A percentile compares a stretch with the other conserved stretches of the same genome.
These are phyloP conservation scores for Fusarium cicatricum DNA, from an alignment of 2,329 filamentous ascomycete genomes.

Conservation along the genomic window DNA sequence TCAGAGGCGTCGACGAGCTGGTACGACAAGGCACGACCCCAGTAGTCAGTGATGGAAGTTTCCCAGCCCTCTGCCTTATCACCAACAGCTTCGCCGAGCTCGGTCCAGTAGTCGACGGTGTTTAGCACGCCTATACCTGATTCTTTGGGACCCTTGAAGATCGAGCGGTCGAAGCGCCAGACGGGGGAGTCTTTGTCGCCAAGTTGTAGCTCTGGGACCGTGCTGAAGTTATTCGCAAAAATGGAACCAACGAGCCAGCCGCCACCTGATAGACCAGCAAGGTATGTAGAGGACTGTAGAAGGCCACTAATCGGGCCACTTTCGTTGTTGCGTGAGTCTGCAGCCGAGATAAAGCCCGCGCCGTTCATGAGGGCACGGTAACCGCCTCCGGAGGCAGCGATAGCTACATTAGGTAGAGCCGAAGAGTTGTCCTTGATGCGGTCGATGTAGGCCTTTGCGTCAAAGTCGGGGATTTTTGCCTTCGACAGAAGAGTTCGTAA, in stretches of 20 bases:
- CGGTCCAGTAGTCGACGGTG: slow-evolving; percentile 46
- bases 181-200: slow-evolving; percentile 42
- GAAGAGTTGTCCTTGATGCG: slow-evolving; percentile 34
- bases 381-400: slow-evolving; percentile 83
- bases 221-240: slow-evolving; percentile 82
- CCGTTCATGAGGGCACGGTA: slow-evolving; percentile 85
- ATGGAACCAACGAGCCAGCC: slow-evolving; percentile 85
- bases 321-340: slow-evolving; percentile 67
- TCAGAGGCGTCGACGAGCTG: slow-evolving; percentile 79
- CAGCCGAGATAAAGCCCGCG: slow-evolving; percentile 78
- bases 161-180: slow-evolving; percentile 51
- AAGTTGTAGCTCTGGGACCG: slow-evolving; percentile 47
- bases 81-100: slow-evolving; percentile 44
- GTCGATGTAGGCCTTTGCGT: slow-evolving; percentile 72
- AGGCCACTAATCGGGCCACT: slow-evolving; percentile 78
- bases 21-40: slow-evolving; percentile 81
- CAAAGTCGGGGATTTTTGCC: slow-evolving; percentile 76
- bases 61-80: slow-evolving; percentile 46
- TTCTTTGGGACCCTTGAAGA: slow-evolving; percentile 48
- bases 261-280: slow-evolving; percentile 81
- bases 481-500: slow-evolving; percentile 76
- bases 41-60: slow-evolving; percentile 82
- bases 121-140: slow-evolving; percentile 36
- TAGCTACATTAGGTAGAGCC: slow-evolving; percentile 66
- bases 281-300: slow-evolving; percentile 80